Base-by-base conservation (phyloP, 805 yeast species). In the Metschnikowia baotianmanensis region DNA sequence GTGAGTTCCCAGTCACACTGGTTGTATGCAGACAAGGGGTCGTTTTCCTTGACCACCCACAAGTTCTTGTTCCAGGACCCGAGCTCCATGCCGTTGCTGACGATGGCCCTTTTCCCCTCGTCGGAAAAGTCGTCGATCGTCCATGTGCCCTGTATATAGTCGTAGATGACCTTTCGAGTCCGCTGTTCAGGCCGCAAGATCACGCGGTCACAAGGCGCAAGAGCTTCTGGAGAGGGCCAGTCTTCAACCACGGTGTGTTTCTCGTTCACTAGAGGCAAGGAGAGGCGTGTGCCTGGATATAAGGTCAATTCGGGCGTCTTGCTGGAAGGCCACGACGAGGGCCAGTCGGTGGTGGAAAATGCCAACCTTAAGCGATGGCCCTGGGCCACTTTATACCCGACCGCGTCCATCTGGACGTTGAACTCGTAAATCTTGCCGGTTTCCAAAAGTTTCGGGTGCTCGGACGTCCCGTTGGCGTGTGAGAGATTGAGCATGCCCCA, bases 281-380 rank as follows among this genome's bases (percentile, higher is more conserved):
- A 10, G 5, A 31, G 26, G 10, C 18, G 16, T 11, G 39, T 22
- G 19, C 41, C 41, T 9, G 41, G 16, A 13, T 31, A 19, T 16
- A 31, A 37, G n/a, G n/a, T 24, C 41, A 31, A 37, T 3, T 19
- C 20, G 16, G 41, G 41, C 12, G 41, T 31, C 47, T 66, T 71
- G 4, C 72, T 61, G 0, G 64, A 53, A 21, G 77, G 76, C 76
- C 76, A 72, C 24, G 61, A 59, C 40, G 68, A 72, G 9, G 76
- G 76, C 76, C 77, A 72, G 45, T 71, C 76, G 26, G 71, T 59
- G 1, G 76, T 60, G 6, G 75, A 69, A 31, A 72, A 56, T 0
- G 72, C 69, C 10, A 71, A 49, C 46, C 69, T 58, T 17, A 72
- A 41, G 31, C 51, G 59, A 43, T 72, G 75, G 8, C 72, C 74